Evolutionary conservation across 2,329 filamentous ascomycete species (phyloP).

Genomic region (Rasamsonia emersonii): DNA sequence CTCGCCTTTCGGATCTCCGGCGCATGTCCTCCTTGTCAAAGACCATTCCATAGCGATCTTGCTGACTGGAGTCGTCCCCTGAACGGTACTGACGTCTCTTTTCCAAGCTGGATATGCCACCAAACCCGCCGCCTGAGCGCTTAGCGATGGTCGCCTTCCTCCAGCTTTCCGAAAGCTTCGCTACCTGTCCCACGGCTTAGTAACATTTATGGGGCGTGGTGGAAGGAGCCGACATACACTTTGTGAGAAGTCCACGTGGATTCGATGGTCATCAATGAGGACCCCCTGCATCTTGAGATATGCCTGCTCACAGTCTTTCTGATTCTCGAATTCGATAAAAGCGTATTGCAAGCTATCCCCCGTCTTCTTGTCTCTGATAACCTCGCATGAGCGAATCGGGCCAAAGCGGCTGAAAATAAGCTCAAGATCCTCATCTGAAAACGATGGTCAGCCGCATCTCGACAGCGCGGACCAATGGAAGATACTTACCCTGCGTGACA

Average conservation of each 20-base stretch:
- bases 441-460: constrained; percentile 9
- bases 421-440: constrained; percentile 74
- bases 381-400: constrained; percentile 88
- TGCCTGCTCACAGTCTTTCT: constrained; percentile 84
- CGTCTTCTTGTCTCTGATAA: constrained; percentile 88
- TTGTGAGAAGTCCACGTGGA: constrained; percentile 98
- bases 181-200: constrained; percentile 38
- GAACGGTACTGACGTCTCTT: constrained; percentile 83
- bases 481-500: constrained; percentile 60
- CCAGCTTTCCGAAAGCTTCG: constrained; percentile 82
- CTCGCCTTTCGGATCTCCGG: constrained; percentile 16
- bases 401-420: constrained; percentile 96
- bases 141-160: constrained; percentile 76
- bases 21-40: constrained; percentile 66
- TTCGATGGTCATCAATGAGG: constrained; percentile 91
- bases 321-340: constrained; percentile 93
- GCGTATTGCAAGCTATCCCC: constrained; percentile 95
- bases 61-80: constrained; percentile 42
- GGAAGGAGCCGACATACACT: constrained; percentile 52
- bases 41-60: constrained; percentile 65
- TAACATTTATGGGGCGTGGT: constrained; percentile 5
- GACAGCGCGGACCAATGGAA: not conserved
- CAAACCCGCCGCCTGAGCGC: constrained; percentile 71
- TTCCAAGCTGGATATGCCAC: constrained; percentile 79
- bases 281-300: constrained; percentile 99